Percentiles rank a stretch among this genome's conserved stretches.
Conservation (phyloP, 2,329 filamentous ascomycete species). For the Aspergillus sclerotialis region DNA sequence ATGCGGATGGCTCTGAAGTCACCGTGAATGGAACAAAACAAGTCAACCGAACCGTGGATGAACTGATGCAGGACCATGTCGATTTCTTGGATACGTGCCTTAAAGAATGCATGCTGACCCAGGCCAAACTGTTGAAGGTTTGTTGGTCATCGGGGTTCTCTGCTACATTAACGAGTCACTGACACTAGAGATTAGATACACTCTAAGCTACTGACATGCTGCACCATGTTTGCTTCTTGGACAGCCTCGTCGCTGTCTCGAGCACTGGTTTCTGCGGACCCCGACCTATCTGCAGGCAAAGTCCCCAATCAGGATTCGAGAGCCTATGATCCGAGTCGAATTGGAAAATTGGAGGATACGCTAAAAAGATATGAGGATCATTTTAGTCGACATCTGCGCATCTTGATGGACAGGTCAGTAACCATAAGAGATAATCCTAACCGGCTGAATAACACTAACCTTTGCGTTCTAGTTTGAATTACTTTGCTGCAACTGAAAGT, state of each 20-base stretch:
- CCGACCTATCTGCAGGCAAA: constrained; percentile 53
- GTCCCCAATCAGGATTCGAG: constrained; percentile 26
- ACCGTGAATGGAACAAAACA: constrained; percentile 36
- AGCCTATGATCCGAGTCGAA: constrained; percentile 51
- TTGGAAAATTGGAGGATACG: constrained; percentile 77
- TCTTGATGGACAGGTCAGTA: constrained; percentile 69
- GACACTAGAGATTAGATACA: constrained; percentile 62
- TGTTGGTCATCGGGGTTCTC: constrained; percentile 15
- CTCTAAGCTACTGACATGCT: constrained; percentile 93
- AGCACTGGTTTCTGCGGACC: constrained; percentile 76
- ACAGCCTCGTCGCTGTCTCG: constrained; percentile 72
- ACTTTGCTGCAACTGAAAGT: constrained; percentile 95
- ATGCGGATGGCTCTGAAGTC: constrained; percentile 34
- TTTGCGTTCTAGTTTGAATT: constrained; percentile 57
- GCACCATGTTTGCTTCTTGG: constrained; percentile 87
- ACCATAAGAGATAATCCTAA: not conserved
- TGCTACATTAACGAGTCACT: constrained; percentile 1
- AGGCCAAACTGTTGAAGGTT: constrained; percentile 87
- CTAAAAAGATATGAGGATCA: constrained; percentile 89
- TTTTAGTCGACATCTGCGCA: constrained; percentile 86
- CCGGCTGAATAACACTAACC: not conserved
- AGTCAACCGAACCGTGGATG: constrained; percentile 78
- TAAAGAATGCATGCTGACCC: constrained; percentile 98
- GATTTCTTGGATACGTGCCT: constrained; percentile 96
- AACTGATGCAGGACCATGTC: constrained; percentile 98